Evolutionary conservation across 164 flowering plant genomes (phyloP).

Genomic region (Kingdonia uniflora): DNA sequence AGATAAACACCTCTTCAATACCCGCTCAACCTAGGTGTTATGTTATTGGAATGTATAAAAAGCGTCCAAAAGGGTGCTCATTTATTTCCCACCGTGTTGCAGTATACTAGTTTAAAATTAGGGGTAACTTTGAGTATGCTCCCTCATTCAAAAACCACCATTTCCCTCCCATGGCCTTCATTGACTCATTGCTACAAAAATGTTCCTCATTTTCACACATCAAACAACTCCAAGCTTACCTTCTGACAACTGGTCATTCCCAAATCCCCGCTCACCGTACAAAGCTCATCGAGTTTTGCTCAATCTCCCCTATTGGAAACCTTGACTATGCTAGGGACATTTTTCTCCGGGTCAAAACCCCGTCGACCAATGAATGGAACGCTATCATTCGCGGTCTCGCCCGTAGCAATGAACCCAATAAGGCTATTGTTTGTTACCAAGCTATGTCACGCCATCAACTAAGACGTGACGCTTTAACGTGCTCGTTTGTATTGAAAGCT

Average conservation of each 20-base stretch:
- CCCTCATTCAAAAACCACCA: too few species aligned
- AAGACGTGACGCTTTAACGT: conserved; percentile 68
- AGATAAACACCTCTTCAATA: too few species aligned
- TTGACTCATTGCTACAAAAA: conserved; percentile 31
- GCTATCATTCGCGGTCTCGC: conserved; percentile 76
- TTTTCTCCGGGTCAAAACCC: conserved; percentile 37
- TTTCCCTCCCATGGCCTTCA: conserved; percentile 16
- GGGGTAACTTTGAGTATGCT: too few species aligned
- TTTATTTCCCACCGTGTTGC: too few species aligned
- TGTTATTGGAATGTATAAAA: too few species aligned
- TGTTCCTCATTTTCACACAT: conserved; percentile 40
- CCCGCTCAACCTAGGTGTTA: too few species aligned
- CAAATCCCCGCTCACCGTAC: conserved; percentile 32
- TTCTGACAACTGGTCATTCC: conserved; percentile 46
- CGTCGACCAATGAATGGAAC: conserved; percentile 69
- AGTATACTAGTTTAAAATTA: too few species aligned
- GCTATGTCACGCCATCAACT: conserved; percentile 19
- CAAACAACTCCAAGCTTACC: conserved; percentile 62
- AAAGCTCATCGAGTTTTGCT: conserved; percentile 57
- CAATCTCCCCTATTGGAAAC: conserved; percentile 38
- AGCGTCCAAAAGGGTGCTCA: too few species aligned
- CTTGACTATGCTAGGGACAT: conserved; percentile 43
- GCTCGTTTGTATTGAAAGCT: conserved; percentile 74
- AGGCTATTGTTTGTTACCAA: conserved; percentile 34
- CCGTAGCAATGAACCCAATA: conserved; percentile 34